Evolutionary conservation across 257 asterid genomes (phyloP).

Genomic region (Nicotiana obtusifolia): DNA sequence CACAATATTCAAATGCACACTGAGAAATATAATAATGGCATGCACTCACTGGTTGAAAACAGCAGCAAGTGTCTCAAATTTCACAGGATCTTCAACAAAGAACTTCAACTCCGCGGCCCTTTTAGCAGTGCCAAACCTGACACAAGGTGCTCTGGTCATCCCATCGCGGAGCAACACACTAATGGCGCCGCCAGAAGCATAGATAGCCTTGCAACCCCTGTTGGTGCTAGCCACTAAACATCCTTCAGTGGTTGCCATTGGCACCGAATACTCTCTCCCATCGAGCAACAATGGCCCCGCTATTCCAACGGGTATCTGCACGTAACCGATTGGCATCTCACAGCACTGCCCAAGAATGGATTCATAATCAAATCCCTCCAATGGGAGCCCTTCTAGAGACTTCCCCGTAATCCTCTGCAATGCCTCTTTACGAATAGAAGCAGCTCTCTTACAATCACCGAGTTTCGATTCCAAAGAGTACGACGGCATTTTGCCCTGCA

Average conservation of each 20-base stretch:
- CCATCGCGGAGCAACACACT: constrained; percentile 38
- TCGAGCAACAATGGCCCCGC: constrained; percentile 55
- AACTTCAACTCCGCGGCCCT: constrained; percentile 47
- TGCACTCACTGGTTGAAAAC: constrained; percentile 43
- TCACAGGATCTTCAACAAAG: constrained; percentile 41
- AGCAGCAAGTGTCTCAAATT: constrained; percentile 38
- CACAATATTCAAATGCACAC: neutral
- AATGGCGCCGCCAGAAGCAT: constrained; percentile 44
- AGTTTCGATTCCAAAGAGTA: constrained; percentile 48
- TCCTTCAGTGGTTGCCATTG: constrained; percentile 63
- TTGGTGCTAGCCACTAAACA: constrained; percentile 59
- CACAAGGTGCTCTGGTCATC: constrained; percentile 59
- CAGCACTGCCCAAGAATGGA: constrained; percentile 59
- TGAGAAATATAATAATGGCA: neutral
- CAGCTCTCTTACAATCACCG: constrained; percentile 46
- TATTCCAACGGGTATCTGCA: constrained; percentile 54
- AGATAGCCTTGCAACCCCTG: constrained; percentile 56
- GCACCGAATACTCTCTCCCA: constrained; percentile 45
- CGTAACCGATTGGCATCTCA: constrained; percentile 59
- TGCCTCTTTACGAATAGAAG: constrained; percentile 38
- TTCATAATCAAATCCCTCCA: constrained; percentile 49
- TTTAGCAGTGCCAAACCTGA: constrained; percentile 42
- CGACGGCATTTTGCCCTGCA: constrained; percentile 35
- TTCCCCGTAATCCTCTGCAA: constrained; percentile 45
- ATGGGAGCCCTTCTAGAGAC: constrained; percentile 45